Evolutionary conservation across 2,329 filamentous ascomycete genomes (phyloP).

Genomic region (Fusarium ramigenum): DNA sequence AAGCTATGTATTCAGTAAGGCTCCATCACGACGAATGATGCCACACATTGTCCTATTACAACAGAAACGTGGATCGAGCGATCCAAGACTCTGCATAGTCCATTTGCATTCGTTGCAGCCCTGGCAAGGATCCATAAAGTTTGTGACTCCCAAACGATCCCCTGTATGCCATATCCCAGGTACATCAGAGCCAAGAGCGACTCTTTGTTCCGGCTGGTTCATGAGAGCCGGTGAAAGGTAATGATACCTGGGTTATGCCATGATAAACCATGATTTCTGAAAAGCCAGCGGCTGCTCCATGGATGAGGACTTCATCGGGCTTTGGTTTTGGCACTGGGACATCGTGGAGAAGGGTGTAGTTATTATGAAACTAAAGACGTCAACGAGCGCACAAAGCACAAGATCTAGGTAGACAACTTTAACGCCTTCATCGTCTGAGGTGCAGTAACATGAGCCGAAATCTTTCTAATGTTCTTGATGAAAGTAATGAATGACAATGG

Average conservation of each 20-base stretch:
- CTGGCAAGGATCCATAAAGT: constrained; percentile 31
- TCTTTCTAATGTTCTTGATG: neutral
- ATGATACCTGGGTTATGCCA: constrained; percentile 22
- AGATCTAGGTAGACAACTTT: neutral
- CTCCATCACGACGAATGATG: constrained; percentile 17
- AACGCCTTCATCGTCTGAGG: constrained; percentile 30
- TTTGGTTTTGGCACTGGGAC: constrained; percentile 15
- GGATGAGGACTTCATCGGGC: constrained; percentile 18
- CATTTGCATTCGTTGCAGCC: constrained; percentile 29
- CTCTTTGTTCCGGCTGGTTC: constrained; percentile 36
- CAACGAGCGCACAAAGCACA: neutral
- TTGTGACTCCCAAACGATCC: constrained; percentile 29
- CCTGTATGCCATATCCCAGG: constrained; percentile 16
- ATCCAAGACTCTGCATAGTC: constrained; percentile 5
- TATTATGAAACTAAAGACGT: constrained; percentile 11
- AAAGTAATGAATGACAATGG: neutral
- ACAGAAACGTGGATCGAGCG: constrained; percentile 30
- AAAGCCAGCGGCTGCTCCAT: constrained; percentile 12
- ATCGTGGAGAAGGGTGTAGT: constrained; percentile 18
- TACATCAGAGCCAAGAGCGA: constrained; percentile 18
- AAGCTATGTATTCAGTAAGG: constrained; percentile 30
- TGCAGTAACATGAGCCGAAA: neutral
- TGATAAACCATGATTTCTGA: constrained; percentile 35
- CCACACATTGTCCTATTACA: constrained; percentile 30
- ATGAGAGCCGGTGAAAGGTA: constrained; percentile 35